Evolutionary conservation across 179 eudicot genomes (phyloP), one percentile per base, ranked within the genome.

Genomic region (Spergularia azorica): DNA sequence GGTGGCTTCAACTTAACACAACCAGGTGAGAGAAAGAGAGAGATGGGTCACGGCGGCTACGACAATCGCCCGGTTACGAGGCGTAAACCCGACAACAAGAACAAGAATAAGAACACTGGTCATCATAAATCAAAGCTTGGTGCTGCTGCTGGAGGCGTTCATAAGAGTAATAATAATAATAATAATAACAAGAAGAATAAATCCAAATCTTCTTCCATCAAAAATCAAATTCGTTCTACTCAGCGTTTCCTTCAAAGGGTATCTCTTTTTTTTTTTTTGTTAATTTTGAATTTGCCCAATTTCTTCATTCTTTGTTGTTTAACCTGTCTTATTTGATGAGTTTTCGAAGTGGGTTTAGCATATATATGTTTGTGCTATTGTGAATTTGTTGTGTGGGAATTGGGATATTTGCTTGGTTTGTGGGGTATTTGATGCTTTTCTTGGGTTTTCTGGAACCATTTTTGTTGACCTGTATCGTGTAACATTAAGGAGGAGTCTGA

Each of bases 241-340:
- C 89, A 92, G 70, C 97, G 98, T 75, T 78, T 88, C 79, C 96
- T 90, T 66, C 91, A 97, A 61, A 90, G 91, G 92, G 97, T 88
- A 46, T 32, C 61, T 12, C 32, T 0, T 36, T 9, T 60, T 67
- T 20, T 9, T 46, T 21, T 21, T 21, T 16, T 66, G 4, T 8
- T 32, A 62, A 20, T 20, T 2, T 2, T 32, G 20, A 17, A 17
- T 16, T 36, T 58, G 20, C 17, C 7, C 17, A 6, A 36, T 54
- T 38, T 10, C 10, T 39, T 65, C 6, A 65, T 2, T 39, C 1
- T 4, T 63, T 63, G 68, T 15, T 66, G 50, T 41, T 58, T 8
- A n/a, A 5, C 12, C 46, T n/a, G 16, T 66, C 26, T 58, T 58
- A 6, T 58, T 1, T 18, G 11, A 7, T 58, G 0, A 36, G 62